Evolutionary conservation across 2,329 filamentous ascomycete genomes (phyloP).

Genomic region (Tolypocladium guangdongense): DNA sequence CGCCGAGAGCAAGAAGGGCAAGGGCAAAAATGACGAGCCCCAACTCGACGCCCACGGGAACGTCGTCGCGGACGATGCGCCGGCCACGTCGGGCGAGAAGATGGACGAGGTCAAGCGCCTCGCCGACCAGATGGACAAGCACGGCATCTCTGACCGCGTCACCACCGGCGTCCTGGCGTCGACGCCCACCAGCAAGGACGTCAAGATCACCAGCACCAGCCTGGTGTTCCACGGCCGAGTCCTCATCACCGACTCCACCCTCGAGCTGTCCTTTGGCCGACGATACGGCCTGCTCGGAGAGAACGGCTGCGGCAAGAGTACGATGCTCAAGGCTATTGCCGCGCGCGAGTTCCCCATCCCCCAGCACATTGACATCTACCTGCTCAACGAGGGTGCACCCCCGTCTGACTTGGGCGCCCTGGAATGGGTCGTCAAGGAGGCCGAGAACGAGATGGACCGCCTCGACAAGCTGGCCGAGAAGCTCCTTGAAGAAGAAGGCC

Average conservation of each 20-base stretch:
- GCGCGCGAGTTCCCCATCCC: conserved; percentile 92
- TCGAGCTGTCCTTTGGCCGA: conserved; percentile 87
- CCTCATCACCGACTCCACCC: conserved; percentile 82
- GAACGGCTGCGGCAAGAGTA: conserved; percentile 99
- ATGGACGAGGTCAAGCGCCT: conserved; percentile 76
- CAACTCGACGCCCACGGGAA: conserved; percentile 54
- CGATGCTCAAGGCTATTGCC: conserved; percentile 89
- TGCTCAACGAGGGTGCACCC: conserved; percentile 93
- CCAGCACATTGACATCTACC: conserved; percentile 94
- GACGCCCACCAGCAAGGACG: conserved; percentile 73
- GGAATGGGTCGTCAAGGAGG: conserved; percentile 94
- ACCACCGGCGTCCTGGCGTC: conserved; percentile 95
- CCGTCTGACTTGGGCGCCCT: conserved; percentile 81
- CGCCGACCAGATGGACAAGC: conserved; percentile 86
- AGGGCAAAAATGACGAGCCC: conserved; percentile 62
- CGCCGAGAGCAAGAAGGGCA: conserved; percentile 60
- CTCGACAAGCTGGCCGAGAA: conserved; percentile 84
- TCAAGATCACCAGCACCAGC: conserved; percentile 90
- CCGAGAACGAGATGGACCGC: conserved; percentile 82
- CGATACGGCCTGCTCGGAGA: conserved; percentile 93
- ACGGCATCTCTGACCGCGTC: conserved; percentile 93
- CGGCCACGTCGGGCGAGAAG: conserved; percentile 62
- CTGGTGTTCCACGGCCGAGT: conserved; percentile 97
- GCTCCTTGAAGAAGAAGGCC: conserved; percentile 83
- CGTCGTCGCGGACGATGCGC: conserved; percentile 44